Evolutionary conservation across 805 yeast genomes (phyloP), one percentile per base, ranked within the genome.

Genomic region (Pichia scutulata): DNA sequence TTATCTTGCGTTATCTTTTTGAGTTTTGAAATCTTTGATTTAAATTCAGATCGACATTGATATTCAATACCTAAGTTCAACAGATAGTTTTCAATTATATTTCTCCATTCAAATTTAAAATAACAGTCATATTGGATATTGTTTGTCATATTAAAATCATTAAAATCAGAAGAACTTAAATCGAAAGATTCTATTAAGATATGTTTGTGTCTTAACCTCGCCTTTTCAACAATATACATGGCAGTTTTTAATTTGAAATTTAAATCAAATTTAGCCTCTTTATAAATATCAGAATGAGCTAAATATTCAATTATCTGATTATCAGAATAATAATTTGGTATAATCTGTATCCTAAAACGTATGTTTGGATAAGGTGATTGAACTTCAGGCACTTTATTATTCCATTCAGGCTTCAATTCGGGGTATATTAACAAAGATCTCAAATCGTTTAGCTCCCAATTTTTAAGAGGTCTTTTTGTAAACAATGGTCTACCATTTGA

Each of bases 391-490:
- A 82, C 50, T 49, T 67, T 69, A 8, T 70, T 69, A 16, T 71
- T 67, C 88, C 89, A 84, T 58, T 77, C 81, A 6, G 80, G 79
- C 46, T 66, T 68, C 39, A 77, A 56, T 24, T 62, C 66, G 30
- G 72, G 76, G 22, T 81, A 70, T 25, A 85, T 80, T 37, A 85
- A 66, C 26, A 84, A 63, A 1, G 89, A 81, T 42, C 92, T 68
- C 19, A 82, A 68, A 61, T 84, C 90, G 63, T 85, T 85, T 46
- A 82, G 60, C 44, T 77, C 81, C 92, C 92, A 85, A 62, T 83
- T 85, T 24, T 80, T 68, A 40, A 85, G 68, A 16, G 77, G 79
- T 48, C 89, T 69, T 53, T 75, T 77, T 0, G 88, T 81, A 64
- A 81, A 83, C 24, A 67, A 62, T 13, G 87, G 88, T 42, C 89